Conservation (phyloP, 163 green algal species). For the Trebouxia gelatinosa region DNA sequence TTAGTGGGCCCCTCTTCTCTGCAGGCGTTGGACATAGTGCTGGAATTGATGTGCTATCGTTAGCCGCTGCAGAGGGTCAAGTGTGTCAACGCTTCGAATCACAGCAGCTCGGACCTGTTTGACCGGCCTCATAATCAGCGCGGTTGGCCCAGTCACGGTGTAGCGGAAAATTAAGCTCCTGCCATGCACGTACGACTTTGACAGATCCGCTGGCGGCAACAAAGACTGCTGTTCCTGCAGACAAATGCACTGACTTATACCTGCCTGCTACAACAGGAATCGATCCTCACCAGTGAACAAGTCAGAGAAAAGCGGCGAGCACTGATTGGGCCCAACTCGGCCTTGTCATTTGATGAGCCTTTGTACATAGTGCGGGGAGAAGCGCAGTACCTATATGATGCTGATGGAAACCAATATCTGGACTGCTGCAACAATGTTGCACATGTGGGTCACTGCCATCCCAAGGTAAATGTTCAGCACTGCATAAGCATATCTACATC, state of each 20-base stretch:
- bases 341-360: slow-evolving; percentile 53
- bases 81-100: too few species aligned
- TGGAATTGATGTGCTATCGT: too few species aligned
- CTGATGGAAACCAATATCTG: slow-evolving; percentile 56
- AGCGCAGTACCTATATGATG: slow-evolving; percentile 61
- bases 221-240: not conserved
- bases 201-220: too few species aligned
- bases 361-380: slow-evolving; percentile 63
- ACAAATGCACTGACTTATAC: not conserved
- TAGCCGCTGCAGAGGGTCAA: too few species aligned
- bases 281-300: not conserved
- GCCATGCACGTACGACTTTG: too few species aligned
- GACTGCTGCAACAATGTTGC: slow-evolving; percentile 87
- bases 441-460: slow-evolving; percentile 74
- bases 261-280: not conserved
- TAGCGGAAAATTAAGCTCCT: too few species aligned
- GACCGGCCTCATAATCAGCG: too few species aligned
- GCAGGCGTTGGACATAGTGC: too few species aligned
- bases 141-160: too few species aligned
- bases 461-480: slow-evolving; percentile 48
- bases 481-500: not conserved
- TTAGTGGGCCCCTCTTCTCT: too few species aligned
- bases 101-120: too few species aligned
- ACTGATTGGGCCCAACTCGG: slow-evolving; percentile 52
- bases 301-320: slow-evolving; percentile 20